Conservation (phyloP, 208 protist species). For the Acanthamoeba castellanii region DNA sequence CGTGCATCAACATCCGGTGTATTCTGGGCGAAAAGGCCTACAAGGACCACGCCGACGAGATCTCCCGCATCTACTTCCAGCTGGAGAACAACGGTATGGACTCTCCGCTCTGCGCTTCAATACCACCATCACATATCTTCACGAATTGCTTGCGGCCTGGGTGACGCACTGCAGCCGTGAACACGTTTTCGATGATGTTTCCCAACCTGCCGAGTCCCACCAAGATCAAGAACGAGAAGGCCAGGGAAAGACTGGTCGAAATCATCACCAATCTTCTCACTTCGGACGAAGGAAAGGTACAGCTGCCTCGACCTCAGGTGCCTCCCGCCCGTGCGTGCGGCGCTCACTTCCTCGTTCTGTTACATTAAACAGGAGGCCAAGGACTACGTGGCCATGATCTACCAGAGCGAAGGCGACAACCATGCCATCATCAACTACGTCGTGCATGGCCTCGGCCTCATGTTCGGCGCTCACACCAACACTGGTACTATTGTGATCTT, state of each 20-base stretch:
- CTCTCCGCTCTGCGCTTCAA: too few species aligned
- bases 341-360: not conserved
- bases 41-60: not conserved
- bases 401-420: not conserved
- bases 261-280: not conserved
- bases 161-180: not conserved
- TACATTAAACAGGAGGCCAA: not conserved
- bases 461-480: slow-evolving; percentile 26
- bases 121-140: too few species aligned
- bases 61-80: not conserved
- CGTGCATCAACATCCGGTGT: not conserved
- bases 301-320: not conserved
- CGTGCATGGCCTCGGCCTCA: not conserved
- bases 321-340: not conserved
- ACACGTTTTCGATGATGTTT: not conserved
- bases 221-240: not conserved
- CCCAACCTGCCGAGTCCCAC: not conserved
- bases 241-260: not conserved
- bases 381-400: slow-evolving; percentile 9
- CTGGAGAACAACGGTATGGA: not conserved
- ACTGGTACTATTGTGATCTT: not conserved
- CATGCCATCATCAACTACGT: not conserved
- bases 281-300: not conserved
- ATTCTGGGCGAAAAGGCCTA: slow-evolving; percentile 24
- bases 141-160: too few species aligned